phyloP scores from a whole-genome alignment of 805 yeast genomes.

The Nakazawaea anatomiae region DNA sequence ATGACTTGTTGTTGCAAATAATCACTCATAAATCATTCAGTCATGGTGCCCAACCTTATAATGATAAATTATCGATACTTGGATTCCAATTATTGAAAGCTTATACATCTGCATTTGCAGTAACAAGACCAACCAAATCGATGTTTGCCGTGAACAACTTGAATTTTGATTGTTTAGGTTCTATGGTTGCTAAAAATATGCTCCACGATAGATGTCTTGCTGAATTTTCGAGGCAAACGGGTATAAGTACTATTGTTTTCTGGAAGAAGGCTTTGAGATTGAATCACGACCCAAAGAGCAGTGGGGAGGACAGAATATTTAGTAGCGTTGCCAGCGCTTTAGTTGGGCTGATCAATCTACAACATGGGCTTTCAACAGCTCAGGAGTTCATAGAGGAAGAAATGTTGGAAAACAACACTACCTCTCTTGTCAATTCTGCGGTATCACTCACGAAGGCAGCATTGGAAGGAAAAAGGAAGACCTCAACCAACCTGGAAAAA shows the following conservation, averaged over 20 bases:
- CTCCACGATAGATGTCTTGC: constrained; percentile 47
- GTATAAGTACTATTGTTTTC: constrained; percentile 50
- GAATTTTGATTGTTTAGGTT: constrained; percentile 57
- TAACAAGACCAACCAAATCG: constrained; percentile 17
- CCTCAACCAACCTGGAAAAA: background rate
- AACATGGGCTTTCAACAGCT: constrained; percentile 56
- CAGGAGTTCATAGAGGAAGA: constrained; percentile 51
- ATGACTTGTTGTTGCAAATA: constrained; percentile 65
- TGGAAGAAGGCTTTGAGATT: constrained; percentile 47
- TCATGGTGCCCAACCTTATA: constrained; percentile 84
- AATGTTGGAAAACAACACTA: constrained; percentile 26
- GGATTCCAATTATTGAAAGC: constrained; percentile 61
- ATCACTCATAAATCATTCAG: constrained; percentile 94
- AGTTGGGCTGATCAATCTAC: constrained; percentile 61
- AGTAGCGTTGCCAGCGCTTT: constrained; percentile 54
- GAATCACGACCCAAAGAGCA: constrained; percentile 34
- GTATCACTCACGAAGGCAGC: constrained; percentile 12
- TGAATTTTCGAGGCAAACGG: constrained; percentile 40
- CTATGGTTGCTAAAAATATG: constrained; percentile 43
- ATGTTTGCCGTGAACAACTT: constrained; percentile 38
- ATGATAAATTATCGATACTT: constrained; percentile 73
- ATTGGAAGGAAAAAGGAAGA: constrained; percentile 1
- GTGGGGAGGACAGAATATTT: constrained; percentile 52
- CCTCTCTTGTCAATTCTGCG: constrained; percentile 4
- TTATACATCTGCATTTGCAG: constrained; percentile 36